Evolutionary conservation across 352 stramenopile genomes (phyloP).

Genomic region (Pythium phragmitis): DNA sequence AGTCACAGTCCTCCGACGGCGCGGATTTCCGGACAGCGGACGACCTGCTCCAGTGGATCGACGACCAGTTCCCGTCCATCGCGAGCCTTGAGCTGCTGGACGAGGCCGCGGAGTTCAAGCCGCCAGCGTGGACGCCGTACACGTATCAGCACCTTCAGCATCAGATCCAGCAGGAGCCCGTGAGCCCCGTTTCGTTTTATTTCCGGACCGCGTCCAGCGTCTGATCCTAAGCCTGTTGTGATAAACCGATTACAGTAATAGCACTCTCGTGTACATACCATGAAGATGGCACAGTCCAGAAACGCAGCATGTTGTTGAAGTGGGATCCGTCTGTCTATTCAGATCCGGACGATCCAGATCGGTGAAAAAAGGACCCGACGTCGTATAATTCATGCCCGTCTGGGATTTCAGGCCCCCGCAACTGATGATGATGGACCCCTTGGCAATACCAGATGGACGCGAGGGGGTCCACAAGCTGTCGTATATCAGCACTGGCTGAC

Average conservation of each 20-base stretch:
- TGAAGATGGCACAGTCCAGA: too few relatives aligned
- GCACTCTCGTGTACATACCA: not conserved
- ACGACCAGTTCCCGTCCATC: constrained; percentile 20
- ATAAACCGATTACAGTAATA: not conserved
- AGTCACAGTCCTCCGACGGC: not conserved
- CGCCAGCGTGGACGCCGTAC: constrained; percentile 6
- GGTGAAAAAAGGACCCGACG: too few relatives aligned
- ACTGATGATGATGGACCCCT: too few relatives aligned
- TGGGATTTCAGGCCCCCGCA: too few relatives aligned
- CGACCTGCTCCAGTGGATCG: constrained; percentile 21
- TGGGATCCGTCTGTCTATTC: too few relatives aligned
- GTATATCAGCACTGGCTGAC: too few relatives aligned
- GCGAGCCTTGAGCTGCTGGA: constrained; percentile 18
- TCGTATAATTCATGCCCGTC: too few relatives aligned
- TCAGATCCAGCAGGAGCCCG: not conserved
- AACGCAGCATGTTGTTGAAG: too few relatives aligned
- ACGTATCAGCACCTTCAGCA: not conserved
- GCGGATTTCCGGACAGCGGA: not conserved
- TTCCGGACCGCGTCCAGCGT: not conserved
- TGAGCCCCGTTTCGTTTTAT: not conserved
- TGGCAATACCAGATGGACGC: too few relatives aligned
- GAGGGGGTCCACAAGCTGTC: too few relatives aligned
- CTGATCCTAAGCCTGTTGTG: not conserved
- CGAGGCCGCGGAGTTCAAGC: not conserved
- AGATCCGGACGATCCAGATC: too few relatives aligned